phyloP scores from a whole-genome alignment of 2,329 filamentous ascomycete genomes.

The Aspergillus unguis region DNA sequence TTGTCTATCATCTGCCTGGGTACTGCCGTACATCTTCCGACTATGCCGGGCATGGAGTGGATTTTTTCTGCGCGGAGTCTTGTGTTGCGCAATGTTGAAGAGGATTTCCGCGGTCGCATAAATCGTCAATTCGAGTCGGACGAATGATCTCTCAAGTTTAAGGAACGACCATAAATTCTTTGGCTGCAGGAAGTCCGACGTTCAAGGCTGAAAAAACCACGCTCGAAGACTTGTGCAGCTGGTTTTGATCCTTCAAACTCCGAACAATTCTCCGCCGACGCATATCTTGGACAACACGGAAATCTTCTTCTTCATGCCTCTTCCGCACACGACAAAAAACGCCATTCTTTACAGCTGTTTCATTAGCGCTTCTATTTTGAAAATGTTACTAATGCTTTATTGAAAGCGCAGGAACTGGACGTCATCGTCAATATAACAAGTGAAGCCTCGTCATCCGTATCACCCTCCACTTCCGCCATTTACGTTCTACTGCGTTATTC shows the following conservation, averaged over 20 bases:
- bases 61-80: slow-evolving; percentile 10
- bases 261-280: neutral
- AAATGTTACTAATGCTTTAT: slow-evolving; percentile 14
- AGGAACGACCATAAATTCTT: neutral
- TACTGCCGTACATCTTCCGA: neutral
- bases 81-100: slow-evolving; percentile 5
- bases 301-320: neutral
- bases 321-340: neutral
- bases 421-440: slow-evolving; percentile 1
- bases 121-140: neutral
- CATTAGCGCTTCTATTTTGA: neutral
- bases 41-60: slow-evolving; percentile 8
- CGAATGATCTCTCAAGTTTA: neutral
- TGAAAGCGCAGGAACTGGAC: slow-evolving; percentile 11
- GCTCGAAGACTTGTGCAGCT: slow-evolving; percentile 1
- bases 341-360: neutral
- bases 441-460: neutral
- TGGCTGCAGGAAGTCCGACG: neutral
- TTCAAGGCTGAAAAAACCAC: neutral
- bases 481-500: no score
- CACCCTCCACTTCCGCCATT: no score
- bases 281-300: neutral
- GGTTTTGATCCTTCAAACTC: slow-evolving; percentile 4
- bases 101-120: slow-evolving; percentile 18
- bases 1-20: neutral